Evolutionary conservation across 805 yeast genomes (phyloP), one percentile per base, ranked within the genome.

Genomic region (Wickerhamiella occidentalis): DNA sequence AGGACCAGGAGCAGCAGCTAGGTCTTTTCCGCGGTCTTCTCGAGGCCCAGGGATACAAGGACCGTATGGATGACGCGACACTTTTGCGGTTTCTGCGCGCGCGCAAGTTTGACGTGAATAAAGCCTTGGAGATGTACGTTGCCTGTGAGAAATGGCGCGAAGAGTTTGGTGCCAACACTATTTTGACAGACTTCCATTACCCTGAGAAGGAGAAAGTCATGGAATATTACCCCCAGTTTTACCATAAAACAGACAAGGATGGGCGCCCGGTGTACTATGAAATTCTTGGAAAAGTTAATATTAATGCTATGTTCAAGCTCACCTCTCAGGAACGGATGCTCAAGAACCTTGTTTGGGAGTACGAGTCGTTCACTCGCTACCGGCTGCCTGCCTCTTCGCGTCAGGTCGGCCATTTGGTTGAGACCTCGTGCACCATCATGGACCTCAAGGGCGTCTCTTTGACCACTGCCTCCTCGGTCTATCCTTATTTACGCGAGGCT

Each of bases 201-300:
- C 79, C 77, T n/a, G 98, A 92, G 71, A 92, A 92, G 70, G 83
- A 92, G 23, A 66, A 77, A 47, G 96, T 88, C 56, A 95, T 95
- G 53, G 74, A 78, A 57, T 82, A 73, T 67, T 92, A 92, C 67
- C 98, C 98, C 30, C 96, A 88, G 70, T 92, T 88, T 70, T 92
- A 92, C 68, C 97, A 92, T 71, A 88, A 92, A 72, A 85, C 90
- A 29, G 98, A 92, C 67, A 85, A 76, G 61, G 98, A 92, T 55
- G 98, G 98, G 47, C 82, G 98, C 64, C 98, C 98, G 6, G 82
- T 87, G 44, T 92, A 92, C 69, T 74, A 82, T 60, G 98, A 92
- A 73, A 95, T 90, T 65, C 75, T 92, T 56, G 97, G 98, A 49
- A 71, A 80, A 48, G 96, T 92, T 54, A 85, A 90, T 68, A 74